These are phyloP conservation scores for Chenopodium quinoa DNA, from an alignment of 148 eudicot genomes.

Conservation along the genomic window DNA sequence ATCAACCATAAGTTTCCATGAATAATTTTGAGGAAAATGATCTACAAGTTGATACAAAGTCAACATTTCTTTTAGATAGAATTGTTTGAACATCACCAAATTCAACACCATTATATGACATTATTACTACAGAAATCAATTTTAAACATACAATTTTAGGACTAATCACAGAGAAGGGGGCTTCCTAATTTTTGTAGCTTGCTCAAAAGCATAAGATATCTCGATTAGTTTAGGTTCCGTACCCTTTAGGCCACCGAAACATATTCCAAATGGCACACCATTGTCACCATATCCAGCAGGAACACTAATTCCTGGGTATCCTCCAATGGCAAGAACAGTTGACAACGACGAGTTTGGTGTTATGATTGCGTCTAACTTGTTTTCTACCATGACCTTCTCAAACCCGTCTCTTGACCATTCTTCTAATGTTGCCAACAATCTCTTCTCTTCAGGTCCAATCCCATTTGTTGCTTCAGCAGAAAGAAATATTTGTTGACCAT, in stretches of 20 bases:
- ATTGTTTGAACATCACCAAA: too few relatives aligned
- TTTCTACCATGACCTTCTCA: constrained; percentile 48
- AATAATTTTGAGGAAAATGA: too few relatives aligned
- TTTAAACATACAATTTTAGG: background rate
- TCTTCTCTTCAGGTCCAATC: constrained; percentile 28
- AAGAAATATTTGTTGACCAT: constrained; percentile 37
- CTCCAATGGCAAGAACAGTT: constrained; percentile 47
- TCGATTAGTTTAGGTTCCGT: constrained; percentile 35
- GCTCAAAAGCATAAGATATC: constrained; percentile 41
- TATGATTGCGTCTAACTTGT: constrained; percentile 49
- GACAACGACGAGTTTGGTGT: constrained; percentile 21
- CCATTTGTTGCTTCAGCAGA: constrained; percentile 46
- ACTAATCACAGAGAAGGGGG: constrained; percentile 23
- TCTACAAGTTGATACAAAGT: too few relatives aligned
- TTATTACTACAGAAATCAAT: too few relatives aligned
- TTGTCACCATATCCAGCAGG: constrained; percentile 32
- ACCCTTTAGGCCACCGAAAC: constrained; percentile 35
- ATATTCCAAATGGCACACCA: constrained; percentile 36
- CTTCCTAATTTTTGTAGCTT: constrained; percentile 36
- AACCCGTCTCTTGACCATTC: constrained; percentile 36
- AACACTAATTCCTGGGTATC: constrained; percentile 44
- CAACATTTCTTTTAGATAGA: too few relatives aligned
- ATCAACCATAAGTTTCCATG: too few relatives aligned
- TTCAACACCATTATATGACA: too few relatives aligned
- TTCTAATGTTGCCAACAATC: constrained; percentile 17